These are phyloP conservation scores for Fusarium mundagurra DNA, from an alignment of 2,329 filamentous ascomycete genomes.

Conservation along the genomic window DNA sequence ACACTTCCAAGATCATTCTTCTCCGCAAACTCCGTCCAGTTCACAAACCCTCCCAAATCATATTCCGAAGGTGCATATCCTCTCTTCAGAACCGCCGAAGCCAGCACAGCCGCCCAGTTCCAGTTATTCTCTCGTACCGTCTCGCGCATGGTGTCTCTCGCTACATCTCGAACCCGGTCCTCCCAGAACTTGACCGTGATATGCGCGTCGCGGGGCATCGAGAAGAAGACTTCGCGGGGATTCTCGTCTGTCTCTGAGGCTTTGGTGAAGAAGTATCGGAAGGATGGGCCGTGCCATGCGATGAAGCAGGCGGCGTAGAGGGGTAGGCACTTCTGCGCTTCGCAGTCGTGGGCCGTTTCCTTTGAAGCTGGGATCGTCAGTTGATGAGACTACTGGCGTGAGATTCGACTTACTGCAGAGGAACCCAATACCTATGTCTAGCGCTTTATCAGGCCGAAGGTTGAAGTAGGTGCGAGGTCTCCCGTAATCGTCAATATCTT, in stretches of 20 bases:
- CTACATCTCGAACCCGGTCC: not conserved
- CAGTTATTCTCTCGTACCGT: not conserved
- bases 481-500: not conserved
- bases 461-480: not conserved
- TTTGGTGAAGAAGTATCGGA: not conserved
- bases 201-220: not conserved
- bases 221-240: not conserved
- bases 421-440: not conserved
- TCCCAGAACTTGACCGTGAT: not conserved
- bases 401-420: not conserved
- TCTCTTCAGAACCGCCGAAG: not conserved
- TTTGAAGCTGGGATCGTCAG: not conserved
- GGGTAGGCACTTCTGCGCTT: fast-evolving
- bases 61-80: not conserved
- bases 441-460: not conserved
- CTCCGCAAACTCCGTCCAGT: not conserved
- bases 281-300: not conserved
- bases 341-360: not conserved
- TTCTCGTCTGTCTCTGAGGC: fast-evolving
- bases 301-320: not conserved
- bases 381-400: fast-evolving
- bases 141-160: not conserved
- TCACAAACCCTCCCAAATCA: not conserved
- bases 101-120: not conserved
- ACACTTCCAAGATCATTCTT: not conserved